These are phyloP conservation scores for Selenicereus undatus DNA, from an alignment of 148 eudicot species.

Conservation along the genomic window DNA sequence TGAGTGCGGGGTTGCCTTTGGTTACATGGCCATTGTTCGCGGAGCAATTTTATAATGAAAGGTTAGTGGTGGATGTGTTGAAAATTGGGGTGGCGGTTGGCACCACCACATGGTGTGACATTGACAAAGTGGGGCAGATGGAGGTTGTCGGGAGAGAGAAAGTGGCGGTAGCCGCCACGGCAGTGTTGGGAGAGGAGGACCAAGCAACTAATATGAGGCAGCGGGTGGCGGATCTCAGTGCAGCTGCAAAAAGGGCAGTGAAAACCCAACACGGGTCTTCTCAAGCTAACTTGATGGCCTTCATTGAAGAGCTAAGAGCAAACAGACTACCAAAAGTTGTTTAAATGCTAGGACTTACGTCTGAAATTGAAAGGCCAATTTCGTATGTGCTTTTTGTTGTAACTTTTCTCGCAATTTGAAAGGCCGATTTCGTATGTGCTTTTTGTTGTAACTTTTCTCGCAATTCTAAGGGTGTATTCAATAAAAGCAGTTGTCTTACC, in stretches of 20 bases:
- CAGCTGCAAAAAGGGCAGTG: constrained; percentile 6
- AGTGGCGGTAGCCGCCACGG: constrained; percentile 6
- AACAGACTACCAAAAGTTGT: background rate
- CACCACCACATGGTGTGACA: background rate
- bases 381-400: no score
- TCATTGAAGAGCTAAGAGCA: background rate
- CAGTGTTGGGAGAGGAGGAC: constrained; percentile 9
- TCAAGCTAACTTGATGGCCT: constrained; percentile 1
- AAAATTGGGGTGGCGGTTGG: constrained; percentile 20
- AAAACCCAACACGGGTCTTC: constrained; percentile 9
- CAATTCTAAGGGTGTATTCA: no score
- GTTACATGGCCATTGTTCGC: constrained; percentile 22
- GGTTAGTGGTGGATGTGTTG: constrained; percentile 25
- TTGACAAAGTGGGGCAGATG: constrained; percentile 9
- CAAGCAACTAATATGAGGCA: background rate
- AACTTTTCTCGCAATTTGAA: no score
- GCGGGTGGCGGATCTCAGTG: constrained; percentile 3
- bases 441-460: no score
- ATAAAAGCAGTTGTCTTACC: no score
- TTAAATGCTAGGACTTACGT: no score
- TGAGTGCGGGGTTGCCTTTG: constrained; percentile 20
- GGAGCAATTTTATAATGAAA: constrained; percentile 23
- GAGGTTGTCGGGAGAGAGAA: constrained; percentile 16
- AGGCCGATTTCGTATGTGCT: no score
- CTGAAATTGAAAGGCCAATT: no score